Evolutionary conservation across 2,329 filamentous ascomycete genomes (phyloP), one percentile per base, ranked within the genome.

Genomic region (Fusarium dimerum): DNA sequence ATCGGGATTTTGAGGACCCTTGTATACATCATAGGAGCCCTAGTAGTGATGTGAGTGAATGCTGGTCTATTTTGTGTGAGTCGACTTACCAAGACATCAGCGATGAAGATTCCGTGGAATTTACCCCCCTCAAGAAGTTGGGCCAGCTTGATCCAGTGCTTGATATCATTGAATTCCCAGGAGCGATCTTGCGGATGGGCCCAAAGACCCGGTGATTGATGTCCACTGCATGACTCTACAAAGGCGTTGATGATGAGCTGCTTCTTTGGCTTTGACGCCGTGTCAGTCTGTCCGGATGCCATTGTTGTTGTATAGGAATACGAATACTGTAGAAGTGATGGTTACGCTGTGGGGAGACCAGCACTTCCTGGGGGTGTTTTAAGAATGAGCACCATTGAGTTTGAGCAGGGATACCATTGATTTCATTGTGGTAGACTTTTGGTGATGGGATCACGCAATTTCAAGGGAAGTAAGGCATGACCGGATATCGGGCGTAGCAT

Each of bases 21-120:
- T 83, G 69, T 88, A 89, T 5, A 89, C 84, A 71, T 90, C 86
- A 63, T 89, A 88, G 6, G 83, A 83, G 4, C 83, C 84, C 68
- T 68, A 29, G 11, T 26, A 26, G 20, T 7, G 12, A 4, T 36
- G 39, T 53, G 3, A 51, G 46, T 2, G 34, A 2, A 5, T 9
- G 6, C 3, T 36, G 13, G 15, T 5, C 16, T 6, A 6, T 6
- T 2, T 43, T 15, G 15, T 20, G 8, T 4, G 6, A 2, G 2
- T 36, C 13, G 8, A 42, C 65, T 42, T 44, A 68, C 66, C 20
- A 69, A 50, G 7, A 86, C 83, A 61, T 88, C 85, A 1, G 85
- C 85, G 48, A 87, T 84, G 69, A 87, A 87, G 16, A 87, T 84
- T 12, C 82, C 83, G 48, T 87, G 83, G 56, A 87, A 85, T 46